A percentile compares a stretch with the other conserved stretches of the same genome.
Conservation (phyloP, 164 flowering plant genomes). For the Annona cherimola region DNA sequence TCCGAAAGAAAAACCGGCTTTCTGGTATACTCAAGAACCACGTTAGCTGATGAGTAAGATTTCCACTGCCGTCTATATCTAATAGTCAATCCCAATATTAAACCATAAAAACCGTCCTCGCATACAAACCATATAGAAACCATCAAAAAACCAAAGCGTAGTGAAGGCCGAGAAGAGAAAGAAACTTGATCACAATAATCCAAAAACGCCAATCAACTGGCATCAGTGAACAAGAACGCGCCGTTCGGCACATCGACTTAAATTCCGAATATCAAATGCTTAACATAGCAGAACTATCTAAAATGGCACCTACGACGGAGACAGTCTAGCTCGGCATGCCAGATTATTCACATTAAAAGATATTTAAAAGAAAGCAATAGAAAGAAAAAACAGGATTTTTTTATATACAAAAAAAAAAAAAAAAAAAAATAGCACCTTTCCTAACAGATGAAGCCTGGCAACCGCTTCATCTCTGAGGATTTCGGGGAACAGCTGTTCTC, state of each 20-base stretch:
- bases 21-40: not conserved
- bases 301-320: not conserved
- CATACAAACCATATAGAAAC: not conserved
- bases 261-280: not conserved
- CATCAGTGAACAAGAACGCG: not conserved
- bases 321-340: not conserved
- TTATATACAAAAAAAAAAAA: not conserved
- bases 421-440: slow-evolving; percentile 74
- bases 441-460: slow-evolving; percentile 62
- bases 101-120: not conserved
- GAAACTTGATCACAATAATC: not conserved
- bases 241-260: not conserved
- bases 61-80: not conserved
- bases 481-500: slow-evolving; percentile 34
- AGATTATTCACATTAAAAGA: not conserved
- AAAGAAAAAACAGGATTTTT: not conserved
- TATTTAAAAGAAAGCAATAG: not conserved
- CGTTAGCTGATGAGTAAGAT: not conserved
- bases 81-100: not conserved
- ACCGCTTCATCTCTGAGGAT: slow-evolving; percentile 81
- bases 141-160: not conserved
- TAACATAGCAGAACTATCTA: not conserved
- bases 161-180: not conserved
- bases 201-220: not conserved
- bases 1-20: no score